Conservation (phyloP, 305 asterid species). For the Striga hermonthica region DNA sequence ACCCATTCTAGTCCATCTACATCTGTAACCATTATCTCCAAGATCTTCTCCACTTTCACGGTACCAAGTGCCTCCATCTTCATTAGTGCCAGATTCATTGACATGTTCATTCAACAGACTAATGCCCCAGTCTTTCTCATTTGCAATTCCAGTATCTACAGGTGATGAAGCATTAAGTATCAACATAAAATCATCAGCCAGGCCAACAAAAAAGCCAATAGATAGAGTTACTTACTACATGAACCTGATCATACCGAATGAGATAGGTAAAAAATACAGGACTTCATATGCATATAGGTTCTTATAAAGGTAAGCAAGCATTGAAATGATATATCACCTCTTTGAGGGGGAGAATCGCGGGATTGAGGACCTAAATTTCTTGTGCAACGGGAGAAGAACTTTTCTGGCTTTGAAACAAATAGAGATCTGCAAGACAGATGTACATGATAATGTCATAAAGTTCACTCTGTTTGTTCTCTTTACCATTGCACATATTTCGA, state of each 20-base stretch:
- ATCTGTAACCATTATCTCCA: slow-evolving; percentile 86
- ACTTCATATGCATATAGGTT: background rate
- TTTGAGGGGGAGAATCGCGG: slow-evolving; percentile 92
- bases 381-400: slow-evolving; percentile 66
- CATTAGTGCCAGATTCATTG: slow-evolving; percentile 76
- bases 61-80: slow-evolving; percentile 89
- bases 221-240: background rate
- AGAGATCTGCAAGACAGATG: slow-evolving; percentile 44
- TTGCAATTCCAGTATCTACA: slow-evolving; percentile 95
- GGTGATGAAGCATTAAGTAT: slow-evolving; percentile 8
- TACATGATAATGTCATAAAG: background rate
- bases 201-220: slow-evolving; percentile 2
- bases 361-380: slow-evolving; percentile 83
- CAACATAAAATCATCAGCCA: slow-evolving; percentile 15
- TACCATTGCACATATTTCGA: slow-evolving; percentile 7
- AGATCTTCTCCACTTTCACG: slow-evolving; percentile 90
- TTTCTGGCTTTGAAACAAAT: slow-evolving; percentile 59
- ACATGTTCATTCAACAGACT: slow-evolving; percentile 59
- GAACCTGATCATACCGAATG: background rate
- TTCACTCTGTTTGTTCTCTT: background rate
- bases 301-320: background rate
- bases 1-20: slow-evolving; percentile 96
- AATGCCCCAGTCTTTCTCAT: slow-evolving; percentile 97
- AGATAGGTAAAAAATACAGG: too few relatives aligned
- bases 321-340: slow-evolving; percentile 51